phyloP scores from a whole-genome alignment of 2,329 filamentous ascomycete species.

The Coniochaeta hoffmannii region DNA sequence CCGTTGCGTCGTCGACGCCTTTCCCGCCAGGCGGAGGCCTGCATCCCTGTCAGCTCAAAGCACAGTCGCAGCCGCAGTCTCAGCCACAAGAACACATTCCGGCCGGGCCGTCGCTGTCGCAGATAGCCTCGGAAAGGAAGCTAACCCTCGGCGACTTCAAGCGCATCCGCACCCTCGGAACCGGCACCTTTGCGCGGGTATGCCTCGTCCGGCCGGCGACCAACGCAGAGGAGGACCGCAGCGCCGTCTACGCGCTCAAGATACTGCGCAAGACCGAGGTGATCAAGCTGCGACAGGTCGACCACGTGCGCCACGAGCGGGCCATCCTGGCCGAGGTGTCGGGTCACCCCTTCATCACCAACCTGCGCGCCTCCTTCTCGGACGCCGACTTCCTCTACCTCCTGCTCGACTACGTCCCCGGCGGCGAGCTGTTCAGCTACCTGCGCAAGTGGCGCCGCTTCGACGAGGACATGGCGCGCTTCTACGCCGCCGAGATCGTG shows the following conservation, averaged over 20 bases:
- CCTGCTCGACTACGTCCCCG: constrained; percentile 76
- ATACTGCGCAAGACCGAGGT: constrained; percentile 68
- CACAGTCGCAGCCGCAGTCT: constrained; percentile 6
- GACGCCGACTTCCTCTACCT: constrained; percentile 75
- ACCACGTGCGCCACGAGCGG: constrained; percentile 79
- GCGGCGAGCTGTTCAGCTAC: constrained; percentile 80
- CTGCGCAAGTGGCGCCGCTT: constrained; percentile 71
- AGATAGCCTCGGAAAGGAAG: constrained; percentile 9
- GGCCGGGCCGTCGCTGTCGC: not conserved
- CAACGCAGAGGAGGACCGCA: constrained; percentile 40
- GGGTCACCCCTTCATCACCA: constrained; percentile 78
- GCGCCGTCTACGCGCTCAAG: constrained; percentile 74
- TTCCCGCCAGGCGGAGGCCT: constrained; percentile 11
- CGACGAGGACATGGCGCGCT: constrained; percentile 68
- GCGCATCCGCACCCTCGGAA: constrained; percentile 68
- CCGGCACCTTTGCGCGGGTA: constrained; percentile 76
- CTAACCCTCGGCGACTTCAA: constrained; percentile 55
- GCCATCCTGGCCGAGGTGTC: constrained; percentile 69
- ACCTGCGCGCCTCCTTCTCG: constrained; percentile 70
- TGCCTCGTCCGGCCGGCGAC: constrained; percentile 64
- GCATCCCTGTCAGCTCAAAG: constrained; percentile 8
- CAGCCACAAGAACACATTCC: constrained; percentile 7
- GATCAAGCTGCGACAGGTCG: constrained; percentile 77
- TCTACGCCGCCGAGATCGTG: constrained; percentile 80
- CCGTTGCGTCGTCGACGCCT: constrained; percentile 16